phyloP scores from a whole-genome alignment of 2,329 filamentous ascomycete genomes.

The Aspergillus fumigatus region DNA sequence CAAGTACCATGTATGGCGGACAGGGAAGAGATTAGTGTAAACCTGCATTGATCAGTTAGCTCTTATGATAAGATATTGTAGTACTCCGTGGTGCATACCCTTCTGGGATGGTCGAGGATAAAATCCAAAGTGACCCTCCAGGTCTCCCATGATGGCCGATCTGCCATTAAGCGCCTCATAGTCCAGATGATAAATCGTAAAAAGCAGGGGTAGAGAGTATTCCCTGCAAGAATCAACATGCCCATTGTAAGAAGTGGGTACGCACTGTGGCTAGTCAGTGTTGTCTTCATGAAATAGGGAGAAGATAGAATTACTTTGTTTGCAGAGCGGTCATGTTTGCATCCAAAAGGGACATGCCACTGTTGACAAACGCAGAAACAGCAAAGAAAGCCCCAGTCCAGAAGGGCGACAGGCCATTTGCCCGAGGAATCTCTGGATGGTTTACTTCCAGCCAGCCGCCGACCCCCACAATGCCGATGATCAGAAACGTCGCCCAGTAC shows the following conservation, averaged over 20 bases:
- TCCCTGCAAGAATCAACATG: constrained; percentile 58
- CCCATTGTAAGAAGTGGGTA: constrained; percentile 48
- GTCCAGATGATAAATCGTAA: constrained; percentile 57
- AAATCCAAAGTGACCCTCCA: constrained; percentile 32
- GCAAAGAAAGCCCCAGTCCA: constrained; percentile 48
- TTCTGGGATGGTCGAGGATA: constrained; percentile 32
- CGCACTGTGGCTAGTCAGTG: constrained; percentile 21
- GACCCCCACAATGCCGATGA: constrained; percentile 44
- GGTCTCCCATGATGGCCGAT: constrained; percentile 21
- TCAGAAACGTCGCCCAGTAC: constrained; percentile 46
- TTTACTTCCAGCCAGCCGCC: constrained; percentile 45
- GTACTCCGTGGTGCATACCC: constrained; percentile 14
- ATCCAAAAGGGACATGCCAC: constrained; percentile 51
- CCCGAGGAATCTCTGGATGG: constrained; percentile 34
- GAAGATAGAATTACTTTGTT: constrained; percentile 21
- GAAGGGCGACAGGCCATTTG: constrained; percentile 49
- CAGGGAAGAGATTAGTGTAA: constrained; percentile 54
- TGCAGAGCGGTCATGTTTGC: constrained; percentile 49
- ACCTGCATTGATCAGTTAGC: constrained; percentile 18
- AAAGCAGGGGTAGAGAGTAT: constrained; percentile 63
- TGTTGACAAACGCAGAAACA: constrained; percentile 53
- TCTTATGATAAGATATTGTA: not conserved
- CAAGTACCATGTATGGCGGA: constrained; percentile 62
- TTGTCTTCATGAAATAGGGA: not conserved
- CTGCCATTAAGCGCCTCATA: constrained; percentile 30